Percentiles rank a stretch among this genome's conserved stretches.
These are phyloP conservation scores for Phytopythium mirpurense DNA, from an alignment of 352 stramenopile genomes.

Conservation along the genomic window DNA sequence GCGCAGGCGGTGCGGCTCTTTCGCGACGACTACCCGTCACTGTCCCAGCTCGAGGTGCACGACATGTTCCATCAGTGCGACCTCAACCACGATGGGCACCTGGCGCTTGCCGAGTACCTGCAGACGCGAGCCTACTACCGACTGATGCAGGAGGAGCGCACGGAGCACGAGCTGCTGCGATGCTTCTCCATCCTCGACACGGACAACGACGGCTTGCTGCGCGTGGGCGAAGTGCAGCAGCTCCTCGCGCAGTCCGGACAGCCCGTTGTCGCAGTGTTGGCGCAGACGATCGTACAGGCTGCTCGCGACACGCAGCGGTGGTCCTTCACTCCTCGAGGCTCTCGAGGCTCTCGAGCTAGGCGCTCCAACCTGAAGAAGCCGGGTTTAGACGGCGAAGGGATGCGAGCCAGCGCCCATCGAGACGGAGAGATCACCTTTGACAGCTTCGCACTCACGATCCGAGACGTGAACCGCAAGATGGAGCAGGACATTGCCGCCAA, in stretches of 20 bases:
- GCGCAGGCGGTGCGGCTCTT: slow-evolving; percentile 54
- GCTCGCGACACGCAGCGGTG: slow-evolving; percentile 33
- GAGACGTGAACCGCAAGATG: slow-evolving; percentile 54
- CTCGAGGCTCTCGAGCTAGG: slow-evolving; percentile 2
- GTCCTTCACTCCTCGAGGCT: background rate
- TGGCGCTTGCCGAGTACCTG: slow-evolving; percentile 55
- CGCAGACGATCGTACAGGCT: slow-evolving; percentile 39
- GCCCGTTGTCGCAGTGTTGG: slow-evolving; percentile 37
- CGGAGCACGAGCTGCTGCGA: slow-evolving; percentile 41
- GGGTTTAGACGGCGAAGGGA: background rate
- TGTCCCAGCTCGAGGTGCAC: slow-evolving; percentile 60
- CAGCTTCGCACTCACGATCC: slow-evolving; percentile 52
- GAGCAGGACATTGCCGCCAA: slow-evolving; percentile 59
- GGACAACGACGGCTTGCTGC: slow-evolving; percentile 47
- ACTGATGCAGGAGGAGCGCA: slow-evolving; percentile 47
- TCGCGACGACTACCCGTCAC: slow-evolving; percentile 48
- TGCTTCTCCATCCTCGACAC: slow-evolving; percentile 68
- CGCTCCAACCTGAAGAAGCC: background rate
- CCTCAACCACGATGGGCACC: slow-evolving; percentile 46
- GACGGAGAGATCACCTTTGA: slow-evolving; percentile 67
- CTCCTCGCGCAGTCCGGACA: slow-evolving; percentile 48
- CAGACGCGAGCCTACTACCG: slow-evolving; percentile 50
- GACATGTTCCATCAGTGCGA: slow-evolving; percentile 57
- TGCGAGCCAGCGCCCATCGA: slow-evolving; percentile 13
- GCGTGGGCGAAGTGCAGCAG: slow-evolving; percentile 38